Evolutionary conservation across 1,139 yeast genomes (phyloP), one percentile per base, ranked within the genome.

Genomic region (Zygosaccharomyces pseudobailii): DNA sequence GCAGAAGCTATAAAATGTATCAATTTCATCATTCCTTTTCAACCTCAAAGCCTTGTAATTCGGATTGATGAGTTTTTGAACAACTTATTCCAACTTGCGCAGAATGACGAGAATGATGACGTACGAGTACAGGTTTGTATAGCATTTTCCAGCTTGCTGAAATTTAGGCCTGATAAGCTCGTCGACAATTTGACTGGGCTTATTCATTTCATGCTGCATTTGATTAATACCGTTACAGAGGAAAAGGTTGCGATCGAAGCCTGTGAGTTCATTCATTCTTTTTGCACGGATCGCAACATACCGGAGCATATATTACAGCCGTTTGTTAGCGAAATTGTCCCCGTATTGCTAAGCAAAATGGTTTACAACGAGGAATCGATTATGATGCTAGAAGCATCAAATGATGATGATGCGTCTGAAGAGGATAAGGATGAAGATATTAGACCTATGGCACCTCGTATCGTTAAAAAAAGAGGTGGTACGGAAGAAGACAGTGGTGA

Each of bases 401-500:
- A 89, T 61, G 82, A 78, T 45, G 88, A 85, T 54, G 84, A 85
- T 58, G 80, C 80, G 3, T 67, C 69, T 31, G 70, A 76, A 3
- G 95, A 81, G 17, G 98, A 92, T 66, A 79, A 79, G 54, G 90
- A 82, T 46, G 94, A 90, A 65, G 97, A 92, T 62, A 85, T 92
- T 51, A 80, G 79, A 57, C 98, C 97, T 1, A 84, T 84, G 62
- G 71, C 82, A 19, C 84, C 85, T 59, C 84, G 79, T 25, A 74
- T 82, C n/a, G 89, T 82, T 55, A 71, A 74, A 56, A 54, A 68
- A 57, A 63, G 59, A 35, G 76, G 67, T 36, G 76, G 71, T 21
- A 74, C 81, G 41, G 61, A 55, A 17, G 64, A 59, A 4, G 63
- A 56, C 7, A 59, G 53, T 24, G 62, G 56, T 20, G 63, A 56